Evolutionary conservation across 139 green algal genomes (phyloP), one percentile per base, ranked within the genome.

Genomic region (Asterochloris erici): DNA sequence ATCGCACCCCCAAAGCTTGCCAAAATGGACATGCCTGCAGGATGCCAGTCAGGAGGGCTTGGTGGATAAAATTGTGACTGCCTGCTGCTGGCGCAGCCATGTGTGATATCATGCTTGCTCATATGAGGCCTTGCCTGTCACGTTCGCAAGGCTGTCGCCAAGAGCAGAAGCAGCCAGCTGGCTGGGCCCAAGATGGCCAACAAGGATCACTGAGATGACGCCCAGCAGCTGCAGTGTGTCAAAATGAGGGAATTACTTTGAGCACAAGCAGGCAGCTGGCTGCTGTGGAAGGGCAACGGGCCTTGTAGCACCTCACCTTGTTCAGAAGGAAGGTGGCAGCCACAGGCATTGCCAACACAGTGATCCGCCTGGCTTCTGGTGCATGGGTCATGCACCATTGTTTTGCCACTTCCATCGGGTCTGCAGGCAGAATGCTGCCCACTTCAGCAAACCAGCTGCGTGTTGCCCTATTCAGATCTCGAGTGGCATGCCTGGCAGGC

Each of bases 1-100:
- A 95, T 88, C 21, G 90, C 93, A 11, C 89, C 89, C 0, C 82
- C 83, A 12, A 91, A 83, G 12, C 91, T 91, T 10, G 87, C 69
- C 0, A 93, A 73, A 10, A 94, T 27, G 15, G 79, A 84, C 68
- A 89, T 85, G 15, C 92, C 91, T 71, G 66, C 38, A 54, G 38
- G 38, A 6, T 54, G 38, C 38, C 38, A 54, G 38, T 54, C 38
- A 54, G 4, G 38, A 54, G 38, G 38, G 38, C 38, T 54, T 6
- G 6, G 38, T 54, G 38, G n/a, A n/a, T n/a, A n/a, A n/a, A 54
- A 6, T 54, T 54, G 38, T 54, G 38, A 54, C 38, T 54, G 38
- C 38, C 38, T 54, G 38, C 38, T 54, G 38, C 38, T 54, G 38
- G 38, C 38, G 6, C 38, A 54, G 16, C 14, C 16, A 69, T 16